Evolutionary conservation across 2,329 filamentous ascomycete species (phyloP).

Genomic region (Sordariomycetes sp.): DNA sequence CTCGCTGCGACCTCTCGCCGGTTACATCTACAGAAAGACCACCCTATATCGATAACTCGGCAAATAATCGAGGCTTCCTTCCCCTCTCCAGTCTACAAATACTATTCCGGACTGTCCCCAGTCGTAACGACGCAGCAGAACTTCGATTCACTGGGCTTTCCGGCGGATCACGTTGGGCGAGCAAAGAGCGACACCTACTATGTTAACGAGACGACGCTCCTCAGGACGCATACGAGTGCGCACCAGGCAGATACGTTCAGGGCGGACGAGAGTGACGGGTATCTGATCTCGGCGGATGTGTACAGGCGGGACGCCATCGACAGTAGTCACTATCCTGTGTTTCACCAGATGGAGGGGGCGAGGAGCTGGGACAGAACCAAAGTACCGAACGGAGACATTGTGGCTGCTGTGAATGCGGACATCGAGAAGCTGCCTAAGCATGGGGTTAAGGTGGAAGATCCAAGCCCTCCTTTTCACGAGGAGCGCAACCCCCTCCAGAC

Average conservation of each 20-base stretch:
- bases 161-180: slow-evolving; percentile 77
- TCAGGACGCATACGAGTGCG: slow-evolving; percentile 90
- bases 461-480: slow-evolving; percentile 66
- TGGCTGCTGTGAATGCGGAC: slow-evolving; percentile 60
- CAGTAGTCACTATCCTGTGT: slow-evolving; percentile 88
- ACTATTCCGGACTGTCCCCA: slow-evolving; percentile 72
- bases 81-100: slow-evolving; percentile 59
- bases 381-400: slow-evolving; percentile 48
- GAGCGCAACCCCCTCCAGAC: slow-evolving; percentile 77
- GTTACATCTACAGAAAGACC: slow-evolving; percentile 84
- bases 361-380: slow-evolving; percentile 72
- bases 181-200: slow-evolving; percentile 92
- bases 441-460: slow-evolving; percentile 70
- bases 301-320: slow-evolving; percentile 94
- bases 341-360: slow-evolving; percentile 98
- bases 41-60: slow-evolving; percentile 84
- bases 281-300: slow-evolving; percentile 87
- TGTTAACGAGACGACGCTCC: slow-evolving; percentile 71
- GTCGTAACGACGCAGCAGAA: slow-evolving; percentile 81
- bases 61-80: slow-evolving; percentile 90
- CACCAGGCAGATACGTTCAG: slow-evolving; percentile 82
- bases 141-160: slow-evolving; percentile 95
- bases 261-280: slow-evolving; percentile 64
- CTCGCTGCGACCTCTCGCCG: slow-evolving; percentile 63
- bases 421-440: slow-evolving; percentile 64